Evolutionary conservation across 345 rosid species (phyloP).

Genomic region (Corchorus olitorius): DNA sequence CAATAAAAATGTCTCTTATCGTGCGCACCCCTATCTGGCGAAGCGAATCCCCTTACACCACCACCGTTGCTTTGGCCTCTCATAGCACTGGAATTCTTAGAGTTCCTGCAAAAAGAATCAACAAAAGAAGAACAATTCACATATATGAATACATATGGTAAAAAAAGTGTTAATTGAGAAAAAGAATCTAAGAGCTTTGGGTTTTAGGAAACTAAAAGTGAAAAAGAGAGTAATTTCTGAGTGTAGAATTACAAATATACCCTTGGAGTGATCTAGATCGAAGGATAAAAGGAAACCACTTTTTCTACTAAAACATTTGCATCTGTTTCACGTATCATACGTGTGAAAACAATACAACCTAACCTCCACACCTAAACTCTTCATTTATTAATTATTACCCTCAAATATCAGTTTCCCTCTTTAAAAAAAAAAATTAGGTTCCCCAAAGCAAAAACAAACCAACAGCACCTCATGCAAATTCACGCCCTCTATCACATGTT

Average conservation of each 20-base stretch:
- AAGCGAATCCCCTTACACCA: conserved; percentile 44
- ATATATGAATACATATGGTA: background rate
- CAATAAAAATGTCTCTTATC: conserved; percentile 36
- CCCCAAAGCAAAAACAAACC: conserved; percentile 95
- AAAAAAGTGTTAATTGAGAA: background rate
- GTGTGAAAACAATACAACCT: no score
- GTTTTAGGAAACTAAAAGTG: background rate
- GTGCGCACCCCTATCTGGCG: conserved; percentile 57
- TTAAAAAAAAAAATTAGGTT: no score
- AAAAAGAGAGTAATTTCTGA: background rate
- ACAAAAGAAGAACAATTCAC: background rate
- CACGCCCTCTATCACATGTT: no score
- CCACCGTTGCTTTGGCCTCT: conserved; percentile 58
- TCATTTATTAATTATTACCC: no score
- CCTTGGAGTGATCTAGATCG: conserved; percentile 38
- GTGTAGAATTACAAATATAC: conserved; percentile 38
- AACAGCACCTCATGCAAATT: conserved; percentile 49
- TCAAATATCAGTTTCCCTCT: no score
- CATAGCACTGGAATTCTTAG: conserved; percentile 64
- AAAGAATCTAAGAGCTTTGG: conserved; percentile 20
- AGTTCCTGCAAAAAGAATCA: conserved; percentile 43
- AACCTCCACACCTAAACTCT: no score
- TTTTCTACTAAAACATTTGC: no score
- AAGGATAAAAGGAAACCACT: conserved; percentile 12
- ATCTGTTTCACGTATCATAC: no score